phyloP scores from a whole-genome alignment of 2,329 filamentous ascomycete genomes.

The Claviceps humidiphila region DNA sequence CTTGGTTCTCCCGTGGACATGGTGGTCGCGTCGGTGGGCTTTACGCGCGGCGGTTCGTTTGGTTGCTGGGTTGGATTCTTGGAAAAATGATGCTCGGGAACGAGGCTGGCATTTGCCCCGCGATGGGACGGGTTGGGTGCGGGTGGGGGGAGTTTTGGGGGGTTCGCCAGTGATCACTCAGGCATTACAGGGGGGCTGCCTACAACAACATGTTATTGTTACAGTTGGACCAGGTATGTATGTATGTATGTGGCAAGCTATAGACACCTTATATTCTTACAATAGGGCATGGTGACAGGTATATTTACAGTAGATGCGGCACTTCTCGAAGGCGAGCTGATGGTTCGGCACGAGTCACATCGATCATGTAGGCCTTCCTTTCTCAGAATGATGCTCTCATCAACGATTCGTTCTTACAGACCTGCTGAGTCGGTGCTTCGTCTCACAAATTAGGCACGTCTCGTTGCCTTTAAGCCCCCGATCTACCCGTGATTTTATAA shows the following conservation, averaged over 20 bases:
- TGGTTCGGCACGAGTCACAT: no score
- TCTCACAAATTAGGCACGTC: background rate
- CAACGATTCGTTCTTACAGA: background rate
- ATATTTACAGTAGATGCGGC: no score
- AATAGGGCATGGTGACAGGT: no score
- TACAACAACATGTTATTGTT: no score
- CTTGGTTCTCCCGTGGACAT: background rate
- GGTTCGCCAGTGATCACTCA: background rate
- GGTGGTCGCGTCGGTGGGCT: background rate
- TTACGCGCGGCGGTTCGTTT: background rate
- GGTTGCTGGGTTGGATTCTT: background rate
- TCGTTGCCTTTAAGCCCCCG: background rate
- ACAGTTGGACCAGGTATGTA: no score
- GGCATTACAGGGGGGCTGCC: no score
- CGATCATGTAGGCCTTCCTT: no score
- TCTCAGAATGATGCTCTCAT: no score
- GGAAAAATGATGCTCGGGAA: background rate
- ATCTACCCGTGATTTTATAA: slow-evolving; percentile 24
- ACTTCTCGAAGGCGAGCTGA: no score
- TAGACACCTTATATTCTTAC: no score
- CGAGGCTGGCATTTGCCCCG: background rate
- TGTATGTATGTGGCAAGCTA: no score
- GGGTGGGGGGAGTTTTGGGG: background rate
- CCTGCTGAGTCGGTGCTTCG: no score
- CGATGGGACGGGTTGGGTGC: background rate